Conservation (phyloP, 257 asterid species). For the Salvia splendens region DNA sequence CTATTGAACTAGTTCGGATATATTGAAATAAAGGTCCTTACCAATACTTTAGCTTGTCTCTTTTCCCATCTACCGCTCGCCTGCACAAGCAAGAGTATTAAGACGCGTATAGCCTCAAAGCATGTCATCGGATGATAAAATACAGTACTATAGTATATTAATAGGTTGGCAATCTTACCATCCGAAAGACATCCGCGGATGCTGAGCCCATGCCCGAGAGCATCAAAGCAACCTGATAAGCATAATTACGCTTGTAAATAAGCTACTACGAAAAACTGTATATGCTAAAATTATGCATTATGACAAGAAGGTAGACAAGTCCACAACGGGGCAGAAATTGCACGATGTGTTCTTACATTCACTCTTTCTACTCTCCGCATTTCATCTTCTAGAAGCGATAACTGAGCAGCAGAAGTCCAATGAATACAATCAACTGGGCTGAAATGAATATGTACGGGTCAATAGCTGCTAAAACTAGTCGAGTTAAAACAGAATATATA, state of each 20-base stretch:
- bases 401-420: constrained; percentile 95
- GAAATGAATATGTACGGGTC: constrained; percentile 42
- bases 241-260: constrained; percentile 24
- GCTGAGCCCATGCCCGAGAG: constrained; percentile 97
- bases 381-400: constrained; percentile 95
- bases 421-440: constrained; percentile 99
- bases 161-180: constrained; percentile 43
- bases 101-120: constrained; percentile 5
- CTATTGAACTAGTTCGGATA: neutral
- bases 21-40: constrained; percentile 37
- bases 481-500: neutral
- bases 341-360: constrained; percentile 56
- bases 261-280: constrained; percentile 6
- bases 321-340: constrained; percentile 8
- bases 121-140: neutral
- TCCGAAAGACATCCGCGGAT: constrained; percentile 78
- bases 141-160: too few species aligned
- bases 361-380: constrained; percentile 99
- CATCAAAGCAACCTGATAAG: constrained; percentile 85
- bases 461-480: constrained; percentile 28
- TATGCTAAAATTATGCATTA: constrained; percentile 7
- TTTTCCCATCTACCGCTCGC: constrained; percentile 85
- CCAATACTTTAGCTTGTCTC: constrained; percentile 87
- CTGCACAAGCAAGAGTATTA: constrained; percentile 47
- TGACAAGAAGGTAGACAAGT: constrained; percentile 20